Evolutionary conservation across 2,329 filamentous ascomycete species (phyloP), one percentile per base, ranked within the genome.

Genomic region (Pseudocercospora fuligena): DNA sequence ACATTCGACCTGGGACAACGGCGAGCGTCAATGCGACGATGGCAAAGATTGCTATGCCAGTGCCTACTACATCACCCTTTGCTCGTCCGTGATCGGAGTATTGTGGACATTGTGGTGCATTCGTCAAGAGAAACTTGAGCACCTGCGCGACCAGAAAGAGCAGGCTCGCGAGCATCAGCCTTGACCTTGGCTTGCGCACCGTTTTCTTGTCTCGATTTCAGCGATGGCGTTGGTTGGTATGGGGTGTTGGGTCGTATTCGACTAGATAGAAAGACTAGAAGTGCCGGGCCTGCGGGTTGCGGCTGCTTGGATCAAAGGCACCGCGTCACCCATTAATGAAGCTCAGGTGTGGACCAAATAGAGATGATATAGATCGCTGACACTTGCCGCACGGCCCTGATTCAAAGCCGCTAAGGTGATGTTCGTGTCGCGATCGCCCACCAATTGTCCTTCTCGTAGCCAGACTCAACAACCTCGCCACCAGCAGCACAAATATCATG

Each of bases 391-490:
- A 40, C 16, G 36, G 36, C 36, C 36, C n/a, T 40, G 36, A n/a
- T n/a, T 7, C 36, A 40, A 5, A 40, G 36, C 36, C 36, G 12
- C 51, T 56, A 56, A 57, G 53, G 5, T 19, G 29, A 23, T 43
- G 2, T 25, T 58, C 56, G 49, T 36, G 16, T 61, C 19, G 60
- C 60, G 40, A 53, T 53, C n/a, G 89, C 93, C 94, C 94, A 99
- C 95, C 95, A 98, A 81, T 99, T 99, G 77, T 98, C 95, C 82
- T 90, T 94, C 78, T 99, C 95, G 80, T 98, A 99, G 36, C 95
- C 95, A 66, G 88, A 88, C 71, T 92, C 89, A 25, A 95, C 74
- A 14, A 97, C 88, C 58, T 80, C 81, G 7, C 94, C 95, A 19
- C 93, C 93, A 21, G 90, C 94, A 16, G 86, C 84, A 60, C 79